phyloP scores from a whole-genome alignment of 1,284 basidiomycete genomes.

The Sparassis latifolia region DNA sequence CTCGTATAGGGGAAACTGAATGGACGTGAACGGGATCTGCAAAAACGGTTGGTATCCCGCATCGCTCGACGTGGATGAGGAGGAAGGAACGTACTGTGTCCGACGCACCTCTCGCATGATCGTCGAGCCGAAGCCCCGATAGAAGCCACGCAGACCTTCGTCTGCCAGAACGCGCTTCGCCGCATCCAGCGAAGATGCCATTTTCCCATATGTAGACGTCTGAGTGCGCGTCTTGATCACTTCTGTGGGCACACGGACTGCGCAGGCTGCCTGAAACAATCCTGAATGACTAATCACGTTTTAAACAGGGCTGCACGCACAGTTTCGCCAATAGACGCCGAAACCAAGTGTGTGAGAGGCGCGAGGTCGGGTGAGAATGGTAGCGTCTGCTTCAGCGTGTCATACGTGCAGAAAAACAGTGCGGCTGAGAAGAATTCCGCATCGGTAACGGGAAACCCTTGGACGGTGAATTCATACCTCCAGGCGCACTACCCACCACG shows the following conservation, averaged over 20 bases:
- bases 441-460: background rate
- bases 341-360: conserved; percentile 73
- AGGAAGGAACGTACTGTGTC: background rate
- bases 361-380: conserved; percentile 54
- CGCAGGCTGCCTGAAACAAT: conserved; percentile 69
- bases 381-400: conserved; percentile 74
- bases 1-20: conserved; percentile 98
- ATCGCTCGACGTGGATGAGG: background rate
- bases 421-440: conserved; percentile 55
- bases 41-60: background rate
- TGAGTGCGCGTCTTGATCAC: conserved; percentile 87
- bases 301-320: conserved; percentile 37
- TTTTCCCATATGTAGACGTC: conserved; percentile 60
- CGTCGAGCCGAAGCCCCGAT: conserved; percentile 75
- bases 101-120: conserved; percentile 66
- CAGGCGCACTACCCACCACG: conserved; percentile 92
- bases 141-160: conserved; percentile 67
- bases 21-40: conserved; percentile 94
- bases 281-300: conserved; percentile 20
- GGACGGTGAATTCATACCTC: conserved; percentile 51
- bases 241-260: conserved; percentile 92
- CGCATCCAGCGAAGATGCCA: conserved; percentile 35
- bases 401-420: conserved; percentile 94
- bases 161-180: conserved; percentile 44
- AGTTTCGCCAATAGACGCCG: conserved; percentile 81